phyloP scores from a whole-genome alignment of 805 yeast species.

The Spathaspora passalidarum region DNA sequence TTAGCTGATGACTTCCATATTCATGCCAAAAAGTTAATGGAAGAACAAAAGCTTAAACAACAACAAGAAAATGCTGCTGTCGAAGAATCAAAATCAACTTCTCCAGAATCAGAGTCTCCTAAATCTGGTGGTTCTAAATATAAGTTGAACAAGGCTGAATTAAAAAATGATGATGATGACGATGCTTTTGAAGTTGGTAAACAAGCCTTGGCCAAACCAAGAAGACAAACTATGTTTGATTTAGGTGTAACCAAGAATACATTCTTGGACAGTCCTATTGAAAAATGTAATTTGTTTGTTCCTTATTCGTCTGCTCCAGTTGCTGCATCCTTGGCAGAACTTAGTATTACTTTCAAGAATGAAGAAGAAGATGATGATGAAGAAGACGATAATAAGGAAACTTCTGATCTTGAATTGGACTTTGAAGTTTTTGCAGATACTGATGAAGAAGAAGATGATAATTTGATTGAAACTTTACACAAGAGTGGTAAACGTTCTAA shows the following conservation, averaged over 20 bases:
- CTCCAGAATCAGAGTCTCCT: constrained; percentile 12
- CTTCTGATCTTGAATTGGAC: constrained; percentile 46
- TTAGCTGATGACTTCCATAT: constrained; percentile 71
- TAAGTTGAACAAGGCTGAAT: constrained; percentile 1
- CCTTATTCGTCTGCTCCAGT: constrained; percentile 80
- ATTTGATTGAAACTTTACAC: constrained; percentile 38
- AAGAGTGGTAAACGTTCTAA: constrained; percentile 58
- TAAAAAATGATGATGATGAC: constrained; percentile 3
- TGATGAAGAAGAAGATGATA: constrained; percentile 33
- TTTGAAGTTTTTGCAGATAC: constrained; percentile 47
- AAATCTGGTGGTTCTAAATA: constrained; percentile 3
- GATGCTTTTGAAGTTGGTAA: constrained; percentile 36
- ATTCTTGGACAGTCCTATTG: constrained; percentile 30
- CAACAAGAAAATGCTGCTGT: constrained; percentile 3
- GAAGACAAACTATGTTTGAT: constrained; percentile 55
- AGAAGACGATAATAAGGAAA: constrained; percentile 8
- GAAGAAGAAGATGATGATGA: constrained; percentile 1
- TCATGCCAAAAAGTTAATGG: constrained; percentile 66
- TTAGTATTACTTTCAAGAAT: constrained; percentile 7
- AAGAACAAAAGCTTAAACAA: constrained; percentile 38
- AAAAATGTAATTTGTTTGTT: constrained; percentile 47
- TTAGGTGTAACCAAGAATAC: constrained; percentile 43
- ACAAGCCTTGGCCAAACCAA: constrained; percentile 34
- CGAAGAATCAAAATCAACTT: constrained; percentile 1
- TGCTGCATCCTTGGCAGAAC: constrained; percentile 56